These are phyloP conservation scores for Termitomyces sp. DNA, from an alignment of 1,284 basidiomycete genomes.

Conservation along the genomic window DNA sequence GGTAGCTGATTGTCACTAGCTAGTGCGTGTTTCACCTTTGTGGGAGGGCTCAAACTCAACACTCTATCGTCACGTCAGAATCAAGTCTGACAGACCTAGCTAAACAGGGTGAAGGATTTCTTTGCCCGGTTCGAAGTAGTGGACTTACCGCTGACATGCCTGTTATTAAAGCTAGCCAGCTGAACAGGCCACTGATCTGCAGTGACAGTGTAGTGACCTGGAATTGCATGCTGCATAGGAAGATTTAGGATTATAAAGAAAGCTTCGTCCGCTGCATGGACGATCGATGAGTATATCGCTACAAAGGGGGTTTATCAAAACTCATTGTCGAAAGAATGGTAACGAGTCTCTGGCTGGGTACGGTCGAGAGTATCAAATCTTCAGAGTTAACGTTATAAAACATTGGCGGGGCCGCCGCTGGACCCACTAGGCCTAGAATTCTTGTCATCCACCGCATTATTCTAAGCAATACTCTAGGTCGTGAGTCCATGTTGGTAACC, in stretches of 20 bases:
- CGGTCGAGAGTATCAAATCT: not conserved
- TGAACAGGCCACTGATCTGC: not conserved
- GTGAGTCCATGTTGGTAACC: not conserved
- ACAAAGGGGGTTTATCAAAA: not conserved
- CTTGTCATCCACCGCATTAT: not conserved
- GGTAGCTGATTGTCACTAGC: not conserved
- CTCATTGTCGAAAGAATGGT: not conserved
- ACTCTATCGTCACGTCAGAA: not conserved
- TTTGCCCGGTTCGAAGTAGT: not conserved
- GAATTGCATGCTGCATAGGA: not conserved
- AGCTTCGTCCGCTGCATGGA: not conserved
- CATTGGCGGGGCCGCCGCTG: not conserved
- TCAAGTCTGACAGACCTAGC: not conserved
- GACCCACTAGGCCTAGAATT: not conserved
- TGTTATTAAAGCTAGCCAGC: not conserved
- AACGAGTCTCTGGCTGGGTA: not conserved
- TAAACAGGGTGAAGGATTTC: not conserved
- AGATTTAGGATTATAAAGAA: not conserved
- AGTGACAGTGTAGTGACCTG: not conserved
- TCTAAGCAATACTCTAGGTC: not conserved
- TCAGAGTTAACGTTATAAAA: not conserved
- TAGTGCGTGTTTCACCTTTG: not conserved
- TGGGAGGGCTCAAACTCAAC: too few species aligned
- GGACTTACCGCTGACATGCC: not conserved
- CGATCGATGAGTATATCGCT: not conserved